phyloP scores from a whole-genome alignment of 352 stramenopile species.

The Globisporangium heterothallicum region DNA sequence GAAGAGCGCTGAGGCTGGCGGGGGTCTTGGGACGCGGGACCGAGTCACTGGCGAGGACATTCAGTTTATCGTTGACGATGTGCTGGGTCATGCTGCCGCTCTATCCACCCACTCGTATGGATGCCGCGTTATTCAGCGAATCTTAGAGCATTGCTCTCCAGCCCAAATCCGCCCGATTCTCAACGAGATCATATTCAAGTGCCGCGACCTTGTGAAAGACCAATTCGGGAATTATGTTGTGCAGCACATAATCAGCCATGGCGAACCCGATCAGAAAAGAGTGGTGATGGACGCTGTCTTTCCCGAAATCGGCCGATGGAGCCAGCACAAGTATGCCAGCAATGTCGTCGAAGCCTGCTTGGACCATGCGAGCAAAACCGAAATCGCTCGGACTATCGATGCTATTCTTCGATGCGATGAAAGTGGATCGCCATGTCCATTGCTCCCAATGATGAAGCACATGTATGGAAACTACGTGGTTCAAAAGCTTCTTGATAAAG shows the following conservation, averaged over 20 bases:
- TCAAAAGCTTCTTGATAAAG: conserved; percentile 93
- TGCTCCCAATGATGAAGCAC: conserved; percentile 95
- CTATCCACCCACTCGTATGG: conserved; percentile 97
- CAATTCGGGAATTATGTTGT: conserved; percentile 99
- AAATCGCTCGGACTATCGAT: conserved; percentile 78
- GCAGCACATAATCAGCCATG: conserved; percentile 96
- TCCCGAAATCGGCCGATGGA: conserved; percentile 87
- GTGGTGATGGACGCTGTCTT: conserved; percentile 85
- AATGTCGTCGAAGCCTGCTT: conserved; percentile 96
- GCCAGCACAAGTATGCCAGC: conserved; percentile 93
- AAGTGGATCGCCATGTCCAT: conserved; percentile 54
- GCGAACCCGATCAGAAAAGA: conserved; percentile 72
- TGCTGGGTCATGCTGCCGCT: conserved; percentile 87
- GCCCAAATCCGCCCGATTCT: conserved; percentile 90
- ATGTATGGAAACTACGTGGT: conserved; percentile 97
- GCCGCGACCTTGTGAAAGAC: conserved; percentile 88
- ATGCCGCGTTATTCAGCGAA: conserved; percentile 97
- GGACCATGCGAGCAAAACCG: conserved; percentile 76
- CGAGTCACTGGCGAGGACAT: conserved; percentile 84
- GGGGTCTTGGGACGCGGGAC: conserved; percentile 13
- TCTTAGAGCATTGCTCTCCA: conserved; percentile 94
- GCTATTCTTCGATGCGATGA: conserved; percentile 76
- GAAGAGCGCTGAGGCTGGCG: conserved; percentile 19
- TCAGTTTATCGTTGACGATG: conserved; percentile 97
- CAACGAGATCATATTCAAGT: conserved; percentile 91